Conservation (phyloP, 345 rosid species). For the Heritiera littoralis region DNA sequence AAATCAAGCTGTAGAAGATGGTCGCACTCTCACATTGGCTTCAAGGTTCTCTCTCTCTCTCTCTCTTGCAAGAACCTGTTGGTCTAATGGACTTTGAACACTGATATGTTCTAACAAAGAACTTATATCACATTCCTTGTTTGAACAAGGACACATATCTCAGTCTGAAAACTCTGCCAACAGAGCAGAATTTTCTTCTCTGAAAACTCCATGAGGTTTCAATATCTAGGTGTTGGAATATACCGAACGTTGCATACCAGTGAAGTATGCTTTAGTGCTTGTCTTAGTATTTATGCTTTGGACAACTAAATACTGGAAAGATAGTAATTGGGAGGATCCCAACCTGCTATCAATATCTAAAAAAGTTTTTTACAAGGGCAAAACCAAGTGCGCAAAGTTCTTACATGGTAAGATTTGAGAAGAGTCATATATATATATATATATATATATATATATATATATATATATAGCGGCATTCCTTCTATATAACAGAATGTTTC, state of each 20-base stretch:
- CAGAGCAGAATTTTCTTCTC: not conserved
- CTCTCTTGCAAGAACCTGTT: not conserved
- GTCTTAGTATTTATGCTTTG: not conserved
- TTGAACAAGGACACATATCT: not conserved
- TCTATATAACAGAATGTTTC: no score
- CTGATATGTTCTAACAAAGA: not conserved
- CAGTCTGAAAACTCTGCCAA: not conserved
- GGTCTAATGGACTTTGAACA: not conserved
- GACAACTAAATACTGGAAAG: not conserved
- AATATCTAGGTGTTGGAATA: not conserved
- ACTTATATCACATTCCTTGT: no score
- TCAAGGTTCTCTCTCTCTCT: conserved; percentile 57
- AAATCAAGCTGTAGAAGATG: conserved; percentile 55
- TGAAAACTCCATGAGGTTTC: not conserved
- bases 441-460: no score
- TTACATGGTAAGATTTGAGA: not conserved
- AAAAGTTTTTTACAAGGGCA: no score
- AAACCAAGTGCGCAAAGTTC: no score
- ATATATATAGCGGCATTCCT: no score
- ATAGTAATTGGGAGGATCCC: not conserved
- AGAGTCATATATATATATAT: no score
- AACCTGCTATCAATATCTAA: no score
- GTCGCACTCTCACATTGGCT: conserved; percentile 53
- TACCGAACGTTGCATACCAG: not conserved
- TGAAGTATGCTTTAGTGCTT: no score